Base-by-base conservation (phyloP, 73 alveolate genomes). In the Symbiodinium pilosum region DNA sequence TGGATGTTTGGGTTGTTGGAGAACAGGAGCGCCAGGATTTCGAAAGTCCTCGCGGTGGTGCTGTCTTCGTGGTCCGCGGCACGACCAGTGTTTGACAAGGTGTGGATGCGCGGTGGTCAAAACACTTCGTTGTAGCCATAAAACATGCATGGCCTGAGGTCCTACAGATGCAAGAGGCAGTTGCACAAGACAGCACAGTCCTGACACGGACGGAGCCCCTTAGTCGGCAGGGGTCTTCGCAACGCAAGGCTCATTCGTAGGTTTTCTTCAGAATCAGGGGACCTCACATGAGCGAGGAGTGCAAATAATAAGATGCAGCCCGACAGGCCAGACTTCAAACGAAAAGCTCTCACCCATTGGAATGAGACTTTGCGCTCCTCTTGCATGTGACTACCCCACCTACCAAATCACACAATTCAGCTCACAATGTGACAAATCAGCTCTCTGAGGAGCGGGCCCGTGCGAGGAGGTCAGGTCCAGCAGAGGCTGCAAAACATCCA, bases 1-100 rank as follows among this genome's bases (percentile, higher is more conserved):
- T 91, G 97, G 81, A 91, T 91, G 32, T 91, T 91, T 3, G 97
- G 97, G 52, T 91, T 91, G 97, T 91, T 91, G 21, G 97, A 91
- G 56, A 91, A 91, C 41, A 91, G 77, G 40, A 91, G 81, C 77
- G 97, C 87, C 56, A 91, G 52, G 56, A 91, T 91, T 43, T 91
- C 97, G 41, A 91, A 69, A 12, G 97, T 91, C 97, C 97, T 91
- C n/a, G 88, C 14, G 59, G 14, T 6, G 59, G 59, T 47, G 59
- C 59, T 6, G 59, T n/a, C n/a, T n/a, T n/a, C n/a, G n/a, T n/a
- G n/a, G n/a, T n/a, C n/a, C n/a, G n/a, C n/a, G n/a, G n/a, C n/a
- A n/a, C n/a, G n/a, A n/a, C n/a, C n/a, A n/a, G n/a, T n/a, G n/a
- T n/a, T n/a, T n/a, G n/a, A n/a, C n/a, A n/a, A n/a, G n/a, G n/a